A percentile compares a stretch with the other conserved stretches of the same genome.
phyloP scores from a whole-genome alignment of 305 asterid genomes.

The Rubia balearica region DNA sequence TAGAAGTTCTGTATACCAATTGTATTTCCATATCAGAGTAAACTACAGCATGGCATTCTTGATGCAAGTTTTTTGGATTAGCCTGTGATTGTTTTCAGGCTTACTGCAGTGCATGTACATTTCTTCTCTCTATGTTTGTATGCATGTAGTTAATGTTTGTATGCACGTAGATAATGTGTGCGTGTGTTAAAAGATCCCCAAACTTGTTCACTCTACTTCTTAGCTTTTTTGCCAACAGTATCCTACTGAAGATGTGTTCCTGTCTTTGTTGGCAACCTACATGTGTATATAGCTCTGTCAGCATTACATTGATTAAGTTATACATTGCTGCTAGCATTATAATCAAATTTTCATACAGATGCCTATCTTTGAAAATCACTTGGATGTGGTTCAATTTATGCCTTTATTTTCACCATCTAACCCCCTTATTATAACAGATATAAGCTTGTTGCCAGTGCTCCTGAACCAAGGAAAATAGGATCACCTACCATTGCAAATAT shows the following conservation, averaged over 20 bases:
- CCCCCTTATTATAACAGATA: conserved; percentile 44
- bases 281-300: not conserved
- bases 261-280: too few species aligned
- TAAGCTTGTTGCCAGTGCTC: conserved; percentile 79
- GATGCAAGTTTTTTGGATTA: not conserved
- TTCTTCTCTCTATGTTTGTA: not conserved
- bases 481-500: conserved; percentile 78
- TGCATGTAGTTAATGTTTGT: too few species aligned
- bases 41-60: not conserved
- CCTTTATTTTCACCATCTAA: not conserved
- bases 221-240: not conserved
- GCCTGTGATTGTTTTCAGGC: not conserved
- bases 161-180: not conserved
- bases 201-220: too few species aligned
- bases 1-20: not conserved
- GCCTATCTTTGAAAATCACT: not conserved
- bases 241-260: not conserved
- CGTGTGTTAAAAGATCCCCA: too few species aligned
- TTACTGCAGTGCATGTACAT: not conserved
- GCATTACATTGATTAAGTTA: not conserved
- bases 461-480: conserved; percentile 83
- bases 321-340: not conserved
- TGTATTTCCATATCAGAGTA: not conserved
- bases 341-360: not conserved
- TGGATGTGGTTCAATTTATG: not conserved